These are phyloP conservation scores for Hibiscus mutabilis DNA, from an alignment of 345 rosid species.

Conservation along the genomic window DNA sequence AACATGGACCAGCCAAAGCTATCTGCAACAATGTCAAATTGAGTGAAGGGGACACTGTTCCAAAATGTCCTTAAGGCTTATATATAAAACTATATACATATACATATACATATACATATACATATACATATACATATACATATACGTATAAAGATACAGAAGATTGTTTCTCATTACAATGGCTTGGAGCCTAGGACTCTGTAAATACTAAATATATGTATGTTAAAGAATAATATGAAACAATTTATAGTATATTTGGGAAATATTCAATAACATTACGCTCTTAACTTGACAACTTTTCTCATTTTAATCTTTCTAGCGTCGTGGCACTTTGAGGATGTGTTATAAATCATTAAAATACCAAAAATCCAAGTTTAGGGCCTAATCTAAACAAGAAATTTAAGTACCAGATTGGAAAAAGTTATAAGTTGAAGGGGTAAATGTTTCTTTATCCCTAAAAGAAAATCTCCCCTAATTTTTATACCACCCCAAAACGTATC, in stretches of 20 bases:
- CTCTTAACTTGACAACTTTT: too few species aligned
- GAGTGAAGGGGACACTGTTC: conserved; percentile 35
- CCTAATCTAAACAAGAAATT: too few species aligned
- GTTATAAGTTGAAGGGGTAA: background rate
- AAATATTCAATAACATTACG: background rate
- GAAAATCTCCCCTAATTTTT: background rate
- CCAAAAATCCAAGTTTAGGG: too few species aligned
- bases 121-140: background rate
- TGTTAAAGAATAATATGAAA: background rate
- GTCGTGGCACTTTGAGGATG: too few species aligned
- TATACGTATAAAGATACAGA: background rate
- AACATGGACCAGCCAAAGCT: background rate
- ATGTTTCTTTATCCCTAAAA: too few species aligned
- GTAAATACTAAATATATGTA: background rate
- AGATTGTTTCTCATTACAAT: background rate
- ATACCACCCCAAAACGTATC: background rate
- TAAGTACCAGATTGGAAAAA: background rate
- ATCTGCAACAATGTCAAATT: conserved; percentile 38
- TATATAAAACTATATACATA: background rate
- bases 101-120: background rate
- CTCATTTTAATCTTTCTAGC: too few species aligned
- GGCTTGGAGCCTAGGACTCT: background rate
- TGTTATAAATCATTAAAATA: too few species aligned
- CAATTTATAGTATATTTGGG: background rate
- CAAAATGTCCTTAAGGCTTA: background rate